Evolutionary conservation across 192 early-diverging fungal genomes (phyloP).

Genomic region (Lobosporangium transversale): DNA sequence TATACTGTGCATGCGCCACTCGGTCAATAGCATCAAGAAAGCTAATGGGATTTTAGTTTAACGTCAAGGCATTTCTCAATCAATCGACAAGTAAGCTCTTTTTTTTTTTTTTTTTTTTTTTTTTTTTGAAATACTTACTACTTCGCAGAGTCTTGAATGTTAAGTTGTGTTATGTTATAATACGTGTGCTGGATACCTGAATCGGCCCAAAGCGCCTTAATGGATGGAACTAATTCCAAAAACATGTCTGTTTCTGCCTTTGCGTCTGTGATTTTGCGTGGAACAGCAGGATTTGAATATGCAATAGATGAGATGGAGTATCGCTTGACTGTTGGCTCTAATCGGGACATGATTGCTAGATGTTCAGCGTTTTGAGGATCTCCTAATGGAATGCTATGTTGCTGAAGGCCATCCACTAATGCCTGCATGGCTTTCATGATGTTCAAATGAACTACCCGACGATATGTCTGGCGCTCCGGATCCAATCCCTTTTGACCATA

Average conservation of each 20-base stretch:
- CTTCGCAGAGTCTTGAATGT: conserved; percentile 61
- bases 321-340: conserved; percentile 48
- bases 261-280: conserved; percentile 51
- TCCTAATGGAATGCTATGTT: conserved; percentile 34
- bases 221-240: conserved; percentile 44
- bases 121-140: conserved; percentile 51
- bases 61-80: too few species aligned
- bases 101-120: too few species aligned
- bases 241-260: conserved; percentile 52
- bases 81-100: too few species aligned
- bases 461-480: conserved; percentile 54
- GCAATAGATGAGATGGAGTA: conserved; percentile 42
- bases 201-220: conserved; percentile 59
- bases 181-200: conserved; percentile 45
- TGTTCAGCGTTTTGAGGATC: conserved; percentile 40
- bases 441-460: conserved; percentile 53
- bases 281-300: conserved; percentile 24
- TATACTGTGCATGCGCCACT: conserved; percentile 58
- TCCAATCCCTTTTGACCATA: conserved; percentile 48
- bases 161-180: conserved; percentile 42
- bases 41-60: too few species aligned
- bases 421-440: conserved; percentile 57
- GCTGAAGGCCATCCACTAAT: conserved; percentile 35
- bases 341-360: conserved; percentile 28
- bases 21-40: conserved; percentile 64